These are phyloP conservation scores for Penicillium corylophilum DNA, from an alignment of 2,329 filamentous ascomycete species.

Conservation along the genomic window DNA sequence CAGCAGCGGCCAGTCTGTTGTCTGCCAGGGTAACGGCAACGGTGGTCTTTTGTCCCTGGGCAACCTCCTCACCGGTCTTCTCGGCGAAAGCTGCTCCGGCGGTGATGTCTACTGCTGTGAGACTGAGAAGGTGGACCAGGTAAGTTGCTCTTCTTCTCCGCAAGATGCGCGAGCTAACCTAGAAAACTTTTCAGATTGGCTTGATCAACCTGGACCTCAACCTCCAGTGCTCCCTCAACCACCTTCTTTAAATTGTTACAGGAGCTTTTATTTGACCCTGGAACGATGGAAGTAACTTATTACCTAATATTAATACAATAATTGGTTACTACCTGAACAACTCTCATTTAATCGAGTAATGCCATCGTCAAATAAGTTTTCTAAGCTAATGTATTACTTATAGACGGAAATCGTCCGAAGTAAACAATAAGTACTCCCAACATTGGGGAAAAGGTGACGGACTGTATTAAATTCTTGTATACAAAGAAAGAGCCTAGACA, in stretches of 20 bases:
- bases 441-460: no score
- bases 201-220: slow-evolving; percentile 14
- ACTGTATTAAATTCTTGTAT: neutral
- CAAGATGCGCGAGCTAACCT: neutral
- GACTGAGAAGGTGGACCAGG: slow-evolving; percentile 5
- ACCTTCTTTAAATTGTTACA: slow-evolving; percentile 3
- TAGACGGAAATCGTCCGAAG: no score
- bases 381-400: no score
- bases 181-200: slow-evolving; percentile 1
- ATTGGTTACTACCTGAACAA: neutral
- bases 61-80: slow-evolving; percentile 12
- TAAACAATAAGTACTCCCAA: no score
- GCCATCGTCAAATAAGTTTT: no score
- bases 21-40: slow-evolving; percentile 12
- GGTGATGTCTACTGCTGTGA: slow-evolving; percentile 18
- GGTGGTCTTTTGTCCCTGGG: slow-evolving; percentile 14
- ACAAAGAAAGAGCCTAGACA: neutral
- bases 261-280: no score
- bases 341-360: no score
- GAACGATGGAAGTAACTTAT: no score
- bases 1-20: slow-evolving; percentile 6
- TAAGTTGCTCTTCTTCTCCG: neutral
- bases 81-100: slow-evolving; percentile 13
- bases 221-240: slow-evolving; percentile 14
- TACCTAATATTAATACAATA: neutral